A percentile compares a stretch with the other conserved stretches of the same genome.
These are phyloP conservation scores for Cutaneotrichosporon sp. DNA, from an alignment of 1,284 basidiomycete species.

Conservation along the genomic window DNA sequence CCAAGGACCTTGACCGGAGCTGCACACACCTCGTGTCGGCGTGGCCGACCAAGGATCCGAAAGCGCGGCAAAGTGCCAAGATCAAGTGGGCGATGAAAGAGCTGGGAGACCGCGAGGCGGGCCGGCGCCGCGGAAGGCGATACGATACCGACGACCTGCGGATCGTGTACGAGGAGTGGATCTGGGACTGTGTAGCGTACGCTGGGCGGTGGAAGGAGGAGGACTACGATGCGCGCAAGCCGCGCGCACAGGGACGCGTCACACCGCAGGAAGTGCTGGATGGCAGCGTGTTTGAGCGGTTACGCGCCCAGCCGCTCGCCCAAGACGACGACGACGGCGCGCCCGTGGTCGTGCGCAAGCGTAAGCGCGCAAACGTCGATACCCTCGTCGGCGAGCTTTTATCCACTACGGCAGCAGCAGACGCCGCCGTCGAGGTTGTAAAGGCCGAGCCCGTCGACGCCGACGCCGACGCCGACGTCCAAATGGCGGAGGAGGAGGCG, in stretches of 20 bases:
- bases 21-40: constrained; percentile 45
- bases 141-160: constrained; percentile 30
- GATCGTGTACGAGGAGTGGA: constrained; percentile 46
- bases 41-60: constrained; percentile 29
- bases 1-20: constrained; percentile 39
- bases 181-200: constrained; percentile 47
- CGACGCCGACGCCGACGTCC: no score
- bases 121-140: constrained; percentile 28
- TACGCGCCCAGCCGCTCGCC: constrained; percentile 11
- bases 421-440: not conserved
- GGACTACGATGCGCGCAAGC: constrained; percentile 39
- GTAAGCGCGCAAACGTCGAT: constrained; percentile 26
- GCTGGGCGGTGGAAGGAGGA: constrained; percentile 43
- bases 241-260: constrained; percentile 25
- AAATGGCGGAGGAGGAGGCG: no score
- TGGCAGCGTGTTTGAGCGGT: constrained; percentile 16
- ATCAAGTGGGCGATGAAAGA: constrained; percentile 42
- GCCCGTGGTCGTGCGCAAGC: constrained; percentile 30
- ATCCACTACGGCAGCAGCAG: constrained; percentile 6
- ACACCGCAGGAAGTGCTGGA: constrained; percentile 30
- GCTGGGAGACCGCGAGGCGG: constrained; percentile 26
- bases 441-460: constrained; percentile 1
- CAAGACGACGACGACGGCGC: constrained; percentile 24
- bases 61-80: constrained; percentile 36
- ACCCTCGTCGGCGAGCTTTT: constrained; percentile 38